Evolutionary conservation across 2,329 filamentous ascomycete genomes (phyloP).

Genomic region (Onygena corvina): DNA sequence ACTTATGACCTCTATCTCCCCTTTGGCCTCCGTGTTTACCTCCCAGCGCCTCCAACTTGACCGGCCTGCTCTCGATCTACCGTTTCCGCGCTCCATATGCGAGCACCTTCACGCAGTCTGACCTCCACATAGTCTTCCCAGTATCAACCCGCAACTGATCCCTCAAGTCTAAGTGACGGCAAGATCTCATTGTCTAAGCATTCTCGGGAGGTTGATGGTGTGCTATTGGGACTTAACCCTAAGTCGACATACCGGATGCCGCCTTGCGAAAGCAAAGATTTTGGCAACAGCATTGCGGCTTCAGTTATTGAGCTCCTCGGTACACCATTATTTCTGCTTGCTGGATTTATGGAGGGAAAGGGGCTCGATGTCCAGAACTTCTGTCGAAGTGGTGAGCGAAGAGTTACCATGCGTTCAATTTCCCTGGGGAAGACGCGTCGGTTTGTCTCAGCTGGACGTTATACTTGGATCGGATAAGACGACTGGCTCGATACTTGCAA

Average conservation of each 20-base stretch:
- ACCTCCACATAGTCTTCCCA: conserved; percentile 64
- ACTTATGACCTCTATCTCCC: neutral
- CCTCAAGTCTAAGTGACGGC: conserved; percentile 37
- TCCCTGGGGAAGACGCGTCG: conserved; percentile 34
- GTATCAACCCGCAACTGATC: conserved; percentile 41
- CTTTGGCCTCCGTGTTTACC: neutral
- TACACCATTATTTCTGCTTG: conserved; percentile 40
- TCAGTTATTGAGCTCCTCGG: conserved; percentile 58
- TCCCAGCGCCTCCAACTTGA: conserved; percentile 12
- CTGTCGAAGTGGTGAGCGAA: conserved; percentile 30
- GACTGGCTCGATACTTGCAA: conserved; percentile 38
- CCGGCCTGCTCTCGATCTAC: neutral
- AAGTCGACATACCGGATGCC: conserved; percentile 7
- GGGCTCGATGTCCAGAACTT: conserved; percentile 36
- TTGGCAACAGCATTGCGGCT: conserved; percentile 49
- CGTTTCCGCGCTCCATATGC: neutral
- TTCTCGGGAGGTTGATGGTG: conserved; percentile 27
- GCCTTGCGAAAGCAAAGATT: conserved; percentile 21
- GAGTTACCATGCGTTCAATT: conserved; percentile 37
- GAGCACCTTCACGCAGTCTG: conserved; percentile 29
- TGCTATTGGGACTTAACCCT: conserved; percentile 14
- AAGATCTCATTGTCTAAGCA: conserved; percentile 45
- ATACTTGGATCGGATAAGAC: conserved; percentile 54
- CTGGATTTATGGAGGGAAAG: conserved; percentile 25
- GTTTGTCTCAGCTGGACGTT: conserved; percentile 44